A percentile compares a stretch with the other conserved stretches of the same genome.
Conservation (phyloP, 148 eudicot species). For the Rhododendron ferrugineum region DNA sequence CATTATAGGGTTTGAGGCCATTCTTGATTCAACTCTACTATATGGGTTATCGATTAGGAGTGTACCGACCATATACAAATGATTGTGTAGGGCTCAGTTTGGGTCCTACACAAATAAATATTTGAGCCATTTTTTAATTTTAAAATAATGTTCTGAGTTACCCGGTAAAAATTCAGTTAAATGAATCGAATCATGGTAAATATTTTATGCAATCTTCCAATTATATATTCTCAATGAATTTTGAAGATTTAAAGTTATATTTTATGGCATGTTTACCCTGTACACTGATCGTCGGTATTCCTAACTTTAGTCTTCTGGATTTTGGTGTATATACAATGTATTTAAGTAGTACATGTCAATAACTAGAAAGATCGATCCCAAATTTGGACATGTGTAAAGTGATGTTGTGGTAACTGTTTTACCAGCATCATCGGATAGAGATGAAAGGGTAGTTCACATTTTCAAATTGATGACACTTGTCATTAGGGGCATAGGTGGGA, state of each 20-base stretch:
- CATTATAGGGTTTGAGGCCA: not conserved
- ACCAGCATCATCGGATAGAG: not conserved
- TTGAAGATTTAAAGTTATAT: too few species aligned
- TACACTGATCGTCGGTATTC: too few species aligned
- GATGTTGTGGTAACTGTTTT: not conserved
- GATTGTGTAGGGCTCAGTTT: not conserved
- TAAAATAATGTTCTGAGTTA: too few species aligned
- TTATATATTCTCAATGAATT: too few species aligned
- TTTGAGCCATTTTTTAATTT: too few species aligned
- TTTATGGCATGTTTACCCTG: too few species aligned
- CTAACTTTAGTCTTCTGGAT: too few species aligned
- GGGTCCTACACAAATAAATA: not conserved
- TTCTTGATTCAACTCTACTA: not conserved
- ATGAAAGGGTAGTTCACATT: not conserved
- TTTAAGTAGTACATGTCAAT: not conserved
- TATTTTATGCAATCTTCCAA: too few species aligned
- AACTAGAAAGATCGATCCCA: not conserved
- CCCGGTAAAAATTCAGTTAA: too few species aligned
- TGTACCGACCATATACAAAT: not conserved
- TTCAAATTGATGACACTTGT: slow-evolving; percentile 5
- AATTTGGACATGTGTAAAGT: not conserved
- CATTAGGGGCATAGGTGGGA: not conserved
- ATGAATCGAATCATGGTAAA: too few species aligned
- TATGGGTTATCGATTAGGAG: not conserved
- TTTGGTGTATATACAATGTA: too few species aligned